Conservation (phyloP, 305 asterid species). For the Withania somnifera region DNA sequence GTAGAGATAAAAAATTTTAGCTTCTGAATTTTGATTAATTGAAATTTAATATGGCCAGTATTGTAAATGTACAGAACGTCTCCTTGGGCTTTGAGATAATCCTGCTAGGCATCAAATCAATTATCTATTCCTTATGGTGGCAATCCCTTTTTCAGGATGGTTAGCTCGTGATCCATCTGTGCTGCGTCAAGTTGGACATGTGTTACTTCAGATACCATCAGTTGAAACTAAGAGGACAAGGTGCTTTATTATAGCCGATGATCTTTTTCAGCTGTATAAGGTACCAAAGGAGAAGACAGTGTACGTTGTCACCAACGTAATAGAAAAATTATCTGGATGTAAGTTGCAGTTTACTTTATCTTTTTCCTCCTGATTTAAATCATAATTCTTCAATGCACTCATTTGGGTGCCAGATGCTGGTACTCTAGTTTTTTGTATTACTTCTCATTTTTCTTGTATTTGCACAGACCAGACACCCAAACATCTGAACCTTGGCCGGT, state of each 20-base stretch:
- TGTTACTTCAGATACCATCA: slow-evolving; percentile 53
- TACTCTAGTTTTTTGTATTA: neutral
- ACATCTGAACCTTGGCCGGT: slow-evolving; percentile 52
- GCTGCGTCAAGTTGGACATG: slow-evolving; percentile 75
- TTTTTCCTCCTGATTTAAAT: neutral
- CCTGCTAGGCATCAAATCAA: neutral
- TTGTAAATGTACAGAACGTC: neutral
- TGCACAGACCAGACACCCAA: slow-evolving; percentile 53
- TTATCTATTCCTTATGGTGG: slow-evolving; percentile 3
- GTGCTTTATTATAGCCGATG: slow-evolving; percentile 72
- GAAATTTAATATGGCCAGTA: neutral
- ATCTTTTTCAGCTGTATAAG: slow-evolving; percentile 84
- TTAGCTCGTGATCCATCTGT: slow-evolving; percentile 78
- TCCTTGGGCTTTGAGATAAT: neutral
- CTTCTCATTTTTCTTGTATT: slow-evolving; percentile 2
- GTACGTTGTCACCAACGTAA: slow-evolving; percentile 46
- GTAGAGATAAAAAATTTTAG: slow-evolving; percentile 2
- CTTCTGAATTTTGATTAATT: slow-evolving; percentile 6
- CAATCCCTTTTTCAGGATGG: slow-evolving; percentile 45
- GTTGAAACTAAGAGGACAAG: slow-evolving; percentile 57
- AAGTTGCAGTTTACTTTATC: slow-evolving; percentile 22
- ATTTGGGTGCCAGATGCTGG: neutral
- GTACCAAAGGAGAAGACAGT: slow-evolving; percentile 61
- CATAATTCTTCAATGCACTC: neutral
- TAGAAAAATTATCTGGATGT: slow-evolving; percentile 77